Conservation (phyloP, 73 alveolate species). For the Tetrahymena borealis region DNA sequence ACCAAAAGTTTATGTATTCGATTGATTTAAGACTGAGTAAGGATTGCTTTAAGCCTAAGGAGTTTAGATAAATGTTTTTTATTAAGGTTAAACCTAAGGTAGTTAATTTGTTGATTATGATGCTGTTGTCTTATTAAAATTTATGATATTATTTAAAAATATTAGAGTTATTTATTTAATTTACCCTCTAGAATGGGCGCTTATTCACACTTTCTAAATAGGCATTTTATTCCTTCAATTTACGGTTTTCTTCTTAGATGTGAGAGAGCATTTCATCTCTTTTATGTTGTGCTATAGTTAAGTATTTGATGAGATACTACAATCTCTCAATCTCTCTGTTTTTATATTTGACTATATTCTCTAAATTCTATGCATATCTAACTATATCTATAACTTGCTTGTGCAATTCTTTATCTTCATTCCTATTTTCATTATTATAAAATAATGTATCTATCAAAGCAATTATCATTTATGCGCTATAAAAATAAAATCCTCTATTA, state of each 20-base stretch:
- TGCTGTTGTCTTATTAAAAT: background rate
- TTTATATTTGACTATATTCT: background rate
- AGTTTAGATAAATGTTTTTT: background rate
- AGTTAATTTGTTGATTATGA: background rate
- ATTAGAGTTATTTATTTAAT: background rate
- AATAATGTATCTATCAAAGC: background rate
- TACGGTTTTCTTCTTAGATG: background rate
- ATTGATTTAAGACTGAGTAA: background rate
- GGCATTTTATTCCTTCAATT: background rate
- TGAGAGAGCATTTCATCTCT: background rate
- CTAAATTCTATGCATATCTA: background rate
- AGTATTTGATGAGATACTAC: background rate
- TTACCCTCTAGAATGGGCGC: background rate
- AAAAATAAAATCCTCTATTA: too few relatives aligned
- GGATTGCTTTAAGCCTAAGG: background rate
- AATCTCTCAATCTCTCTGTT: background rate
- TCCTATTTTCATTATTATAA: background rate
- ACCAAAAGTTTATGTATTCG: background rate
- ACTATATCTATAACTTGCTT: background rate
- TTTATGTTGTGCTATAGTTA: background rate
- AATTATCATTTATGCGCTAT: background rate
- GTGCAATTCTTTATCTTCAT: background rate
- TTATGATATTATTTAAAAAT: background rate
- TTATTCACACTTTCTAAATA: background rate
- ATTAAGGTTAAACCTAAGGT: background rate